These are phyloP conservation scores for Paecilomyces niveus DNA, from an alignment of 2,329 filamentous ascomycete genomes.

Conservation along the genomic window DNA sequence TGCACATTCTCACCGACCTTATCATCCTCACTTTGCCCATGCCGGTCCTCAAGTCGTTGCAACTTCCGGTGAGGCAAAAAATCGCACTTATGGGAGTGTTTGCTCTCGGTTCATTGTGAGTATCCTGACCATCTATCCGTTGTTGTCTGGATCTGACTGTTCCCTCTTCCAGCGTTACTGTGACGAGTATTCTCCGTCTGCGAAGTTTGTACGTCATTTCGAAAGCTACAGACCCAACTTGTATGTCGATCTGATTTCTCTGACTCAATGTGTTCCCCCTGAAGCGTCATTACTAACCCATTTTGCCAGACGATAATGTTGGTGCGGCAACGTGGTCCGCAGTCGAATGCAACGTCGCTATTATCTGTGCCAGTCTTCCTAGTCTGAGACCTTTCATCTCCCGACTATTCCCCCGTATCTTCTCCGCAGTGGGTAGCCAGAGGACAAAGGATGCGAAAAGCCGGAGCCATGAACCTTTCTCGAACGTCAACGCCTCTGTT, in stretches of 20 bases:
- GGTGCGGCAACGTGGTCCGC: slow-evolving; percentile 29
- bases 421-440: neutral
- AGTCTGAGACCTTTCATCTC: slow-evolving; percentile 18
- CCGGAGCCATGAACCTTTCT: neutral
- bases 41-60: slow-evolving; percentile 33
- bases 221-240: slow-evolving; percentile 20
- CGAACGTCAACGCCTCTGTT: neutral
- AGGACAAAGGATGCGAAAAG: neutral
- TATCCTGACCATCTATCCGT: neutral
- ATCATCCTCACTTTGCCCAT: slow-evolving; percentile 36
- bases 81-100: slow-evolving; percentile 35
- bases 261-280: too few relatives aligned
- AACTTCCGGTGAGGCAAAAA: slow-evolving; percentile 34
- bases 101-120: slow-evolving; percentile 36
- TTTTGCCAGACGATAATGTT: slow-evolving; percentile 1
- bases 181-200: slow-evolving; percentile 33
- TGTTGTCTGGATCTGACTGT: slow-evolving; percentile 2
- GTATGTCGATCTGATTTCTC: slow-evolving; percentile 10
- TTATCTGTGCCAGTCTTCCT: slow-evolving; percentile 23
- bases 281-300: neutral
- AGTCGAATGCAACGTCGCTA: slow-evolving; percentile 22
- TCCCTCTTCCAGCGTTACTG: slow-evolving; percentile 28
- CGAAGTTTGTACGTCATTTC: slow-evolving; percentile 21
- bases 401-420: slow-evolving; percentile 18
- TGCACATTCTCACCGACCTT: slow-evolving; percentile 38